phyloP scores from a whole-genome alignment of 306 rosid genomes.

The Carpinus viminea region DNA sequence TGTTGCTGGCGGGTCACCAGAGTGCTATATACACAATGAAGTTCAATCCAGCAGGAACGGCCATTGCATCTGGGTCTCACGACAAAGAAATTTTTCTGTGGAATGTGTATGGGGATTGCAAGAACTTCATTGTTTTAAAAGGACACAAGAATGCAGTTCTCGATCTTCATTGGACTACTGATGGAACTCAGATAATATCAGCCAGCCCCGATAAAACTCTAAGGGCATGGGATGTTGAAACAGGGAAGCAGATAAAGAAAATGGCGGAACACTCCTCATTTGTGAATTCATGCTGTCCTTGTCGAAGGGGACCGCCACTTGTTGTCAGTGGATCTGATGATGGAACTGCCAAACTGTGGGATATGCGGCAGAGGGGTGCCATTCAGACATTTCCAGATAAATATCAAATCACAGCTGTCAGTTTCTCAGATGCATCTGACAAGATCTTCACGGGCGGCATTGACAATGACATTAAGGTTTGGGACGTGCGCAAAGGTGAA shows the following conservation, averaged over 20 bases:
- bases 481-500: constrained; percentile 97
- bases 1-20: constrained; percentile 87
- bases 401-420: constrained; percentile 84
- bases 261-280: constrained; percentile 94
- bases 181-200: constrained; percentile 81
- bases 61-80: constrained; percentile 89
- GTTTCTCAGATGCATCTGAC: constrained; percentile 93
- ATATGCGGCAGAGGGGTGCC: constrained; percentile 96
- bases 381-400: constrained; percentile 96
- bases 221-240: constrained; percentile 95
- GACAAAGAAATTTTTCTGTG: constrained; percentile 93
- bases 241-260: constrained; percentile 87
- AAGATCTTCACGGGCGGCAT: constrained; percentile 92
- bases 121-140: constrained; percentile 85
- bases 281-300: constrained; percentile 90
- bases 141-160: constrained; percentile 96
- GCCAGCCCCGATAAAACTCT: constrained; percentile 93
- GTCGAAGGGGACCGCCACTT: constrained; percentile 92
- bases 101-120: constrained; percentile 86
- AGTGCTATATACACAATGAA: constrained; percentile 88
- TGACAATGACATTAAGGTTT: constrained; percentile 85
- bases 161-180: constrained; percentile 96
- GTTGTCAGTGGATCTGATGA: constrained; percentile 94
- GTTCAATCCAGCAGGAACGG: constrained; percentile 85
- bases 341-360: constrained; percentile 96